Percentiles rank a stretch among this genome's conserved stretches.
phyloP scores from a whole-genome alignment of 352 stramenopile genomes.

The Globisporangium orthogonon region DNA sequence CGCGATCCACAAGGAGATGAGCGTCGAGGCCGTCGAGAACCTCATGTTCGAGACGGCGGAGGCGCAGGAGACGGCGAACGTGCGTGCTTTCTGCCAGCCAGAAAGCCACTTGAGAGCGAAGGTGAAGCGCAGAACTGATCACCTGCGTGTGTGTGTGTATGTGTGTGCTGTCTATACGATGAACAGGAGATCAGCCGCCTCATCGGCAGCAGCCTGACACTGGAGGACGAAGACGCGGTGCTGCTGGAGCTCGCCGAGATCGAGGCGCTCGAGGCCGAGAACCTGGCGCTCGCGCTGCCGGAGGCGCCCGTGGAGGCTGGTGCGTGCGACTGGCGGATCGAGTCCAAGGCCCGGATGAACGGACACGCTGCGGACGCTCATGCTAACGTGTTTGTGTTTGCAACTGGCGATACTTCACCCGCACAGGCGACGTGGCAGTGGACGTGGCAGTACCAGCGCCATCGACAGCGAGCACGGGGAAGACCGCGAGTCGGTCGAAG shows the following conservation, averaged over 20 bases:
- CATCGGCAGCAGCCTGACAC: conserved; percentile 65
- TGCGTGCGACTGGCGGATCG: not conserved
- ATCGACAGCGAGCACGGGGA: not conserved
- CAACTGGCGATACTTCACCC: not conserved
- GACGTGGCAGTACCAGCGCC: not conserved
- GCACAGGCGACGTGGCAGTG: not conserved
- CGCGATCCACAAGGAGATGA: conserved; percentile 88
- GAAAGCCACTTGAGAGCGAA: too few species aligned
- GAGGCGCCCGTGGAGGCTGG: conserved; percentile 30
- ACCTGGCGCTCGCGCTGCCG: conserved; percentile 48
- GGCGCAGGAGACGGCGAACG: conserved; percentile 66
- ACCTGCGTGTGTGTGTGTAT: conserved; percentile 6
- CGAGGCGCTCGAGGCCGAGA: conserved; percentile 58
- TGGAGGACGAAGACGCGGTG: conserved; percentile 83
- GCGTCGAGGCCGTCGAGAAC: conserved; percentile 80
- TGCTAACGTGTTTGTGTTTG: not conserved
- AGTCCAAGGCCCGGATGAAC: not conserved
- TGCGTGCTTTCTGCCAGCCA: conserved; percentile 20
- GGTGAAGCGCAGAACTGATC: not conserved
- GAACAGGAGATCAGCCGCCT: conserved; percentile 82
- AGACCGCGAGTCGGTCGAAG: not conserved
- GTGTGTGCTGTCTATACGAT: not conserved
- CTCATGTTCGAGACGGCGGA: conserved; percentile 87
- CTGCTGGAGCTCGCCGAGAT: conserved; percentile 82
- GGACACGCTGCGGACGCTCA: not conserved